Base-by-base conservation (phyloP, 75 land plant species). In the Selaginella tamariscina region DNA sequence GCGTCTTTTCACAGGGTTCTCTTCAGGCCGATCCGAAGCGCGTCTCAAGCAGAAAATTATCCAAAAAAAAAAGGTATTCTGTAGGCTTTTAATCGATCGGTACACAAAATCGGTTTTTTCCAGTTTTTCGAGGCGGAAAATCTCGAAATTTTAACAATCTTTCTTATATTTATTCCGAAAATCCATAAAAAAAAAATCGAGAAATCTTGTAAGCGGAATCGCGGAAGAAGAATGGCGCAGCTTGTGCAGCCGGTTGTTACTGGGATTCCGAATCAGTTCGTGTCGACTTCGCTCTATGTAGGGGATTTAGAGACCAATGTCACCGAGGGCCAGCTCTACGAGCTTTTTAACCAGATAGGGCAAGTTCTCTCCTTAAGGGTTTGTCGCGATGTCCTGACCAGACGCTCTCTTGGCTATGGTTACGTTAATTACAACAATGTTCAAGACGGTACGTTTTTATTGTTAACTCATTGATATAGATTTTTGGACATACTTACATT, bases 361-460 rank as follows among this genome's bases (percentile, higher is more conserved):
- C 77, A 49, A 13, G 91, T 88, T 1, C 54, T 79, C 29, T 85
- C 82, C 1, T 77, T 85, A 26, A 62, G 83, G 65, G 79, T 85
- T 2, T 85, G 88, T 66, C 33, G 85, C 24, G 85, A 85, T 32
- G 56, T 79, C 72, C 66, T 27, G 68, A 71, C 87, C 26, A 73
- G 82, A 8, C 31, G 65, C 20, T 82, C 88, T 62, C 80, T 88
- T 2, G 85, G 91, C 2, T 85, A 85, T 30, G 85, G 82, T 0
- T 88, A 88, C 59, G 88, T 88, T 32, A 88, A 88, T 70, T 88
- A 68, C 73, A 56, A 33, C 69, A 68, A 31, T 31, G 32, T 77
- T 29, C 73, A 78, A 64, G 85, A 78, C 11, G 85, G 85, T 85
- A 54, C 1, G 60, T 31, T n/a, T 66, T 31, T 29, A 28, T 32